Percentiles rank a stretch among this genome's conserved stretches.
phyloP scores from a whole-genome alignment of 495 filamentous ascomycete genomes.

The Xylaria scruposa region DNA sequence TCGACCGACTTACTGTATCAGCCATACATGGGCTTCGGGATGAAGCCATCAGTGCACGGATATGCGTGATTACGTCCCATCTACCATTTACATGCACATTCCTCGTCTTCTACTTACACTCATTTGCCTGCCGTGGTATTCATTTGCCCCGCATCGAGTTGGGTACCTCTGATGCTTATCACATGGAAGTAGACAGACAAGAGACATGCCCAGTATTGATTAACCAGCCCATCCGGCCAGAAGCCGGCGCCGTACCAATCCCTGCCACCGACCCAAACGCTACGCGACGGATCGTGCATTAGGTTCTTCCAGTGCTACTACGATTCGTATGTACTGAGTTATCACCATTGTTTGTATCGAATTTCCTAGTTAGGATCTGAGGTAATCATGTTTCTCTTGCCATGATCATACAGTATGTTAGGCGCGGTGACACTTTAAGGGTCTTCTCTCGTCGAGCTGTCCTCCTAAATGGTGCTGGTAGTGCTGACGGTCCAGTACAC shows the following conservation, averaged over 20 bases:
- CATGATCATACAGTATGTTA: not conserved
- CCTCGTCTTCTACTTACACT: conserved; percentile 1
- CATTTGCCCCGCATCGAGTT: not conserved
- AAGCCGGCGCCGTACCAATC: not conserved
- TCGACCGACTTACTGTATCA: conserved; percentile 27
- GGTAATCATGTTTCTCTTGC: not conserved
- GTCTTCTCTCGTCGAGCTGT: not conserved
- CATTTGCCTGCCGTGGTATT: conserved; percentile 14
- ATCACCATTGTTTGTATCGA: not conserved
- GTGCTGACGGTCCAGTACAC: not conserved
- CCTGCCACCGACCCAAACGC: not conserved
- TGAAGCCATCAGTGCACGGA: conserved; percentile 21
- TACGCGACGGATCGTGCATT: conserved; percentile 7
- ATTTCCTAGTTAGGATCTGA: not conserved
- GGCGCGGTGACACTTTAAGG: not conserved
- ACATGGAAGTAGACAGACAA: not conserved
- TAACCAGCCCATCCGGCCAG: not conserved
- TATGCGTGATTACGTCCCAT: conserved; percentile 24
- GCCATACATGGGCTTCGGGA: conserved; percentile 2
- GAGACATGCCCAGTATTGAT: not conserved
- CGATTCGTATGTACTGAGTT: no score
- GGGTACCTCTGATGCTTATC: not conserved
- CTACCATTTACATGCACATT: not conserved
- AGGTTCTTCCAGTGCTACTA: not conserved
- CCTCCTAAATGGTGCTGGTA: not conserved